These are phyloP conservation scores for Pichia heedii DNA, from an alignment of 805 yeast genomes.

Conservation along the genomic window DNA sequence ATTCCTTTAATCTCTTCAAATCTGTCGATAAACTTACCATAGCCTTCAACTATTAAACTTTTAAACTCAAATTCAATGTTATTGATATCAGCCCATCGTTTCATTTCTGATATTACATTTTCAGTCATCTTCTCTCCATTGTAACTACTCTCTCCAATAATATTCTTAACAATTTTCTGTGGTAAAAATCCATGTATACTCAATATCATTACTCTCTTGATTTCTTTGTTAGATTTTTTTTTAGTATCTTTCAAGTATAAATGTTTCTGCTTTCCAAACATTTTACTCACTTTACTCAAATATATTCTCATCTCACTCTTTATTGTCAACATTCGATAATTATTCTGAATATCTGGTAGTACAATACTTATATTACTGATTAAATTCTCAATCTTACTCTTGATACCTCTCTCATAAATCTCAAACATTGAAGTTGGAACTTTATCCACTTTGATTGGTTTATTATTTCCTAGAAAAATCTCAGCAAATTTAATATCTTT, in stretches of 20 bases:
- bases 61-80: constrained; percentile 46
- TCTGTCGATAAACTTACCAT: constrained; percentile 79
- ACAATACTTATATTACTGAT: constrained; percentile 14
- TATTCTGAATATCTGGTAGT: constrained; percentile 20
- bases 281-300: constrained; percentile 12
- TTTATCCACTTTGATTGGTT: constrained; percentile 19
- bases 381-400: neutral
- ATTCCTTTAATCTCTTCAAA: constrained; percentile 65
- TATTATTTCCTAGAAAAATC: constrained; percentile 20
- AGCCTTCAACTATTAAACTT: constrained; percentile 84
- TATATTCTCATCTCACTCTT: constrained; percentile 20
- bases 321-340: constrained; percentile 20
- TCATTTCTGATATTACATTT: constrained; percentile 68
- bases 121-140: constrained; percentile 74
- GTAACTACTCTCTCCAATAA: constrained; percentile 91
- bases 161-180: constrained; percentile 65
- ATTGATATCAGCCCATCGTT: constrained; percentile 46
- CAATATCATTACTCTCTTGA: constrained; percentile 59
- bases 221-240: neutral
- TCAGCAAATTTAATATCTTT: constrained; percentile 13
- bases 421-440: constrained; percentile 26
- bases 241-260: constrained; percentile 15
- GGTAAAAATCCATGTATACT: constrained; percentile 97
- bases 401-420: constrained; percentile 16
- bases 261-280: constrained; percentile 24